Evolutionary conservation across 495 filamentous ascomycete species (phyloP), one percentile per base, ranked within the genome.

Genomic region (Diplogelasinospora grovesii): DNA sequence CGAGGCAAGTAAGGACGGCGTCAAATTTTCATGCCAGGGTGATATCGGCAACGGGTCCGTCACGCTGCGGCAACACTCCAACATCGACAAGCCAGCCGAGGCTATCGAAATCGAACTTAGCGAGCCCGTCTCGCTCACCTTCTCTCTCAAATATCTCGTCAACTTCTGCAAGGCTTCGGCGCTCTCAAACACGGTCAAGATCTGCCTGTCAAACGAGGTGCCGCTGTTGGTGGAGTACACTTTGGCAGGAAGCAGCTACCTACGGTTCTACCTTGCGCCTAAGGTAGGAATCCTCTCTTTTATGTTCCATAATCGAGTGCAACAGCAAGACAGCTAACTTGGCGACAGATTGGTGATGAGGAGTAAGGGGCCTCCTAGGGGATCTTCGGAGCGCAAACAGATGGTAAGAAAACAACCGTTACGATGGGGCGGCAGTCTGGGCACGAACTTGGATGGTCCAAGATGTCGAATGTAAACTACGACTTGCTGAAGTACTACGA

Each of bases 81-180:
- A 88, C 65, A 80, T 96, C 44, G 92, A 99, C 20, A 95, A 96
- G 73, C 81, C 87, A 24, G 79, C 84, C 0, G 66, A 81, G 54
- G 86, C 89, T 56, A 81, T 96, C 56, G 79, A 86, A 45, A 95
- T 99, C 51, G 78, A 85, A 48, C 79, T 99, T 35, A 81, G 79
- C 31, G 92, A 99, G 71, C 86, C 93, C 41, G 93, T 97, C 45
- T 73, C 85, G 31, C 79, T 99, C 29, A 99, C 90, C 22, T 99
- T 99, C 77, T 96, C 92, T 30, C 85, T 97, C 52, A 99, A 99
- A 68, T 99, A 99, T 70, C 80, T 99, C 4, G 87, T 93, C 77
- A 95, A 95, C 76, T 99, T 99, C 74, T 97, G 92, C 81, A 99
- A 99, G 74, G 92, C 92, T 25, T 82, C 83, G 57, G 79, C 81